Evolutionary conservation across 2,329 filamentous ascomycete species (phyloP).

Genomic region (Penicillium italicum): DNA sequence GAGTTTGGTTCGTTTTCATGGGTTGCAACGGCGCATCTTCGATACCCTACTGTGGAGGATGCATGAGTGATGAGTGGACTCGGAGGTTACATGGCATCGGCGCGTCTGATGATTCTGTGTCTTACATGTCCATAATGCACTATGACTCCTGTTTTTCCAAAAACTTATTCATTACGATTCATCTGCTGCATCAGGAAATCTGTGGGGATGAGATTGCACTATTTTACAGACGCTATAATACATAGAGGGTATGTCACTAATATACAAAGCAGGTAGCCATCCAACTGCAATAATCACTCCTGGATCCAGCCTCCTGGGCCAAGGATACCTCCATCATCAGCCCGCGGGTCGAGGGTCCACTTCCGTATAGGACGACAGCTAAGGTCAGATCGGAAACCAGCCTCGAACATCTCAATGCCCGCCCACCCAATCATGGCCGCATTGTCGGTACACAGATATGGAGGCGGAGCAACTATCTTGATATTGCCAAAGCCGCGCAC

Average conservation of each 20-base stretch:
- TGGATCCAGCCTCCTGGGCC: slow-evolving; percentile 54
- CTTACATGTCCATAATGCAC: slow-evolving; percentile 13
- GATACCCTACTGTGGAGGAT: slow-evolving; percentile 27
- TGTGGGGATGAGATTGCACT: neutral
- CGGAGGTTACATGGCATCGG: slow-evolving; percentile 23
- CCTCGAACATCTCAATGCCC: slow-evolving; percentile 84
- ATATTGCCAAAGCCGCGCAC: slow-evolving; percentile 63
- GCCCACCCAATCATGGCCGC: slow-evolving; percentile 97
- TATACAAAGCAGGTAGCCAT: slow-evolving; percentile 15
- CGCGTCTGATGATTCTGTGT: slow-evolving; percentile 20
- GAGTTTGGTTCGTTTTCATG: slow-evolving; percentile 20
- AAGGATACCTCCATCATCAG: slow-evolving; percentile 63
- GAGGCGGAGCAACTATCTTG: slow-evolving; percentile 68
- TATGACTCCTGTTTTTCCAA: neutral
- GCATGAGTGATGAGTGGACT: slow-evolving; percentile 20
- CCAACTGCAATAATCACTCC: slow-evolving; percentile 32
- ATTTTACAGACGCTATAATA: neutral
- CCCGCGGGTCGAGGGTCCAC: slow-evolving; percentile 68
- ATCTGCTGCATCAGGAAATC: neutral
- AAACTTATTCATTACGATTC: slow-evolving; percentile 3
- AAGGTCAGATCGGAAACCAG: slow-evolving; percentile 65
- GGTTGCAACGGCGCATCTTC: slow-evolving; percentile 27
- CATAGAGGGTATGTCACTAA: slow-evolving; percentile 19
- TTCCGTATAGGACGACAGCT: slow-evolving; percentile 59
- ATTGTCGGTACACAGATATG: slow-evolving; percentile 83